A percentile compares a stretch with the other conserved stretches of the same genome.
These are phyloP conservation scores for Lactifluus pinguis DNA, from an alignment of 768 basidiomycete genomes.

Conservation along the genomic window DNA sequence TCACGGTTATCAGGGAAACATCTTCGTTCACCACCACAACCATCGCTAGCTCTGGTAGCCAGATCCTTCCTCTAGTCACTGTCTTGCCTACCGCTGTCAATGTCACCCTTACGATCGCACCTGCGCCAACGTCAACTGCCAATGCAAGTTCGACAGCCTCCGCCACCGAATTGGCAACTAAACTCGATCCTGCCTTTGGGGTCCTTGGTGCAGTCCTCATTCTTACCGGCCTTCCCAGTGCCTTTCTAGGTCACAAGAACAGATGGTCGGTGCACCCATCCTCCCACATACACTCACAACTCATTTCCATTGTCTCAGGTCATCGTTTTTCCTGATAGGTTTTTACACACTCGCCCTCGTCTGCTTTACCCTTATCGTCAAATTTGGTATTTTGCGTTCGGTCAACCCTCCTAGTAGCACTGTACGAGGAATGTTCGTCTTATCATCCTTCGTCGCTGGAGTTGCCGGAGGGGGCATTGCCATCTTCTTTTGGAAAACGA, in stretches of 20 bases:
- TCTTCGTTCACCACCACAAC: constrained; percentile 41
- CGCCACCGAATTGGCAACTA: constrained; percentile 43
- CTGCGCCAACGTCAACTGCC: constrained; percentile 34
- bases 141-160: constrained; percentile 30
- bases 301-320: constrained; percentile 40
- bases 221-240: constrained; percentile 80
- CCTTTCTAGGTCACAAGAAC: constrained; percentile 92
- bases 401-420: constrained; percentile 72
- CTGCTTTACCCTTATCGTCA: constrained; percentile 80
- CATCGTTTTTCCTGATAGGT: constrained; percentile 87
- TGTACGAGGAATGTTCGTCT: constrained; percentile 83
- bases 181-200: constrained; percentile 80
- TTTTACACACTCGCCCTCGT: constrained; percentile 84
- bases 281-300: constrained; percentile 12
- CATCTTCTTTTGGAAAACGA: constrained; percentile 89
- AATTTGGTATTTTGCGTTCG: constrained; percentile 78
- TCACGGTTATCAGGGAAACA: constrained; percentile 41
- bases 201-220: constrained; percentile 85
- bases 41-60: constrained; percentile 34
- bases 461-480: constrained; percentile 75
- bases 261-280: constrained; percentile 55
- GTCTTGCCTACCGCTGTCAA: constrained; percentile 53
- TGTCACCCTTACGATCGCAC: constrained; percentile 48
- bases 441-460: constrained; percentile 72
- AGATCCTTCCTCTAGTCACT: constrained; percentile 41